Base-by-base conservation (phyloP, 1,284 basidiomycete species). In the Mycena citricolor region DNA sequence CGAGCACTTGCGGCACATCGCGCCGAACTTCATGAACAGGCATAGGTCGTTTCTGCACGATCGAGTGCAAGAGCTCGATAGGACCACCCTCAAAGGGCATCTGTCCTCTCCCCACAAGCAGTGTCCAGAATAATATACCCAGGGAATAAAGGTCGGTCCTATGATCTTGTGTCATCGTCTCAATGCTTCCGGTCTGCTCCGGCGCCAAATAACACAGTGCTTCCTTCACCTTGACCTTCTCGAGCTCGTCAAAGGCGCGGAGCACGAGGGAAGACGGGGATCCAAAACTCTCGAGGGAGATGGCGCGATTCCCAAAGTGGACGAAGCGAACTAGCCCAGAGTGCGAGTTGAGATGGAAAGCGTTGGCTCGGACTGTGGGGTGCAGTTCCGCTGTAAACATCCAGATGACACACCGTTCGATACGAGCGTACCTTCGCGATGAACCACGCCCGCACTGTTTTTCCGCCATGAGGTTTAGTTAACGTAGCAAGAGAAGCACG, bases 221-320 rank as follows among this genome's bases (percentile, higher is more conserved):
- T 62, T 86, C 83, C 61, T 85, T 85, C 31, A 84, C 76, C 61
- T 79, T 83, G 42, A 77, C 62, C 57, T 83, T 82, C 59, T 82
- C 77, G 3, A 65, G 61, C 57, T 83, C 81, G 51, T 80, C 80
- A 42, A 74, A 74, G 5, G 75, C 74, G 17, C 71, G 72, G 13
- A 86, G 61, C 3, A 86, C 83, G 26, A 85, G 73, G 4, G 76
- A 73, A 0, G 81, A 83, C 2, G 82, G 83, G 2, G 82, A 83
- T 2, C 83, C 83, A 49, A 76, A 81, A 54, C 75, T 78, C 60
- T 86, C 83, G 12, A 86, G 61, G 11, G 83, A 85, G 14, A 84
- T 70, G 3, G 81, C 77, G n/a, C 83, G 75, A 60, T 86, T 86
- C n/a, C 83, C 82, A 52, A 83, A 84, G 57, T 86, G 83, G 16